These are phyloP conservation scores for Linaria vulgaris DNA, from an alignment of 257 asterid genomes.

Conservation along the genomic window DNA sequence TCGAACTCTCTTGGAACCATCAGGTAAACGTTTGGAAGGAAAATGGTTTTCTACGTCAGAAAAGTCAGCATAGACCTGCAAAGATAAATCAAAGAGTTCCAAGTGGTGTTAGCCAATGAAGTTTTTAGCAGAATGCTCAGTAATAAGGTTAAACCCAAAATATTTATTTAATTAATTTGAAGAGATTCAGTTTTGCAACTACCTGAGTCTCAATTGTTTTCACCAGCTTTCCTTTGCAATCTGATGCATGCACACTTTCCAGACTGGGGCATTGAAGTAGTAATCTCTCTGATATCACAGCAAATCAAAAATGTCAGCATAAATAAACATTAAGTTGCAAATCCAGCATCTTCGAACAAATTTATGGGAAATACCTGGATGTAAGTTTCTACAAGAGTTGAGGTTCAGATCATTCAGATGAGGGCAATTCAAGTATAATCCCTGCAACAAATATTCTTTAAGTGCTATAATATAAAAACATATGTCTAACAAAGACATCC, in stretches of 20 bases:
- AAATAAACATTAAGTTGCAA: constrained; percentile 5
- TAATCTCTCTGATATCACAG: constrained; percentile 61
- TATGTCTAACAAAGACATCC: background rate
- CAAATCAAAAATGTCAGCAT: constrained; percentile 13
- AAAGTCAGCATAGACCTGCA: constrained; percentile 50
- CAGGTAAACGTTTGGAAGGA: constrained; percentile 76
- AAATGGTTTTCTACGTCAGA: constrained; percentile 36
- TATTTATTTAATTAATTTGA: background rate
- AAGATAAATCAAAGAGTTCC: background rate
- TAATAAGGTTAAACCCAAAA: background rate
- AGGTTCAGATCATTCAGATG: constrained; percentile 76
- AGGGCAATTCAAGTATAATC: constrained; percentile 81
- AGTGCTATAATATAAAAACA: constrained; percentile 14
- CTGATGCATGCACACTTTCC: constrained; percentile 80
- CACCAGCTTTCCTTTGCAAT: constrained; percentile 62
- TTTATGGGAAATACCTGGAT: constrained; percentile 58
- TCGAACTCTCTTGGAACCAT: constrained; percentile 90
- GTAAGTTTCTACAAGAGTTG: constrained; percentile 76
- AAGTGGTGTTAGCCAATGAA: constrained; percentile 10
- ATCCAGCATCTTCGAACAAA: background rate
- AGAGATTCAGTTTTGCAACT: constrained; percentile 5
- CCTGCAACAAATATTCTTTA: constrained; percentile 49
- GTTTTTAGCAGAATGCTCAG: constrained; percentile 2
- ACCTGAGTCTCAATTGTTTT: constrained; percentile 85
- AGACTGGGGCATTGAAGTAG: constrained; percentile 79